Evolutionary conservation across 192 early-diverging fungal species (phyloP).

Genomic region (Entomortierella parvispora): DNA sequence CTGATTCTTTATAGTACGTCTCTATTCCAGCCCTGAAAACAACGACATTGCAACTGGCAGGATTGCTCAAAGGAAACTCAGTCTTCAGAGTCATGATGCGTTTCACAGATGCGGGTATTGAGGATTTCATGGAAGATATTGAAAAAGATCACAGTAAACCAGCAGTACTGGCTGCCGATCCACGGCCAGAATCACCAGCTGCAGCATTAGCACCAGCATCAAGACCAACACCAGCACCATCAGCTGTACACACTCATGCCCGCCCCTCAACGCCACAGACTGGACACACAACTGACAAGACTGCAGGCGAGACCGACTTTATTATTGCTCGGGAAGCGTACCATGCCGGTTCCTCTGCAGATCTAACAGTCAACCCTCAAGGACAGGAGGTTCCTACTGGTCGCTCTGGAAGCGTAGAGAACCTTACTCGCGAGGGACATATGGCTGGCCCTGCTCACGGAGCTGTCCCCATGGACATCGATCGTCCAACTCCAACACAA

Average conservation of each 20-base stretch:
- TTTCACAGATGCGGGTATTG: constrained; percentile 58
- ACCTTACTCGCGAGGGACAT: constrained; percentile 8
- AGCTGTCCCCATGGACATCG: constrained; percentile 15
- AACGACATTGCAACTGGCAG: constrained; percentile 76
- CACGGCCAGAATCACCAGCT: background rate
- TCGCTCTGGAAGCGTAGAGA: constrained; percentile 25
- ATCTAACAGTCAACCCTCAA: constrained; percentile 9
- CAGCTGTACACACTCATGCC: background rate
- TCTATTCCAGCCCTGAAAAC: constrained; percentile 66
- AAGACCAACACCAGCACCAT: background rate
- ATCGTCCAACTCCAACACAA: constrained; percentile 36
- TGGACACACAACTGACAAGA: constrained; percentile 23
- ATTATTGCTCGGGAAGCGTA: constrained; percentile 15
- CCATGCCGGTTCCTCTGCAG: constrained; percentile 9
- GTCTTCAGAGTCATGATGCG: constrained; percentile 77
- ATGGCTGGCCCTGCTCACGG: constrained; percentile 13
- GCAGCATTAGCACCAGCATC: constrained; percentile 4
- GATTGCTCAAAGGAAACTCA: constrained; percentile 73
- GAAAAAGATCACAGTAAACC: constrained; percentile 23
- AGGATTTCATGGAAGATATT: constrained; percentile 60
- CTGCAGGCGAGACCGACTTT: constrained; percentile 27
- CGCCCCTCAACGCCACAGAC: background rate
- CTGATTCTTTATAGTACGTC: constrained; percentile 53
- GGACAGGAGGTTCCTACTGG: constrained; percentile 3
- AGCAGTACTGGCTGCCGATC: background rate